Evolutionary conservation across 108 stramenopile species (phyloP), one percentile per base, ranked within the genome.

Genomic region (Aurantiochytrium sp.): DNA sequence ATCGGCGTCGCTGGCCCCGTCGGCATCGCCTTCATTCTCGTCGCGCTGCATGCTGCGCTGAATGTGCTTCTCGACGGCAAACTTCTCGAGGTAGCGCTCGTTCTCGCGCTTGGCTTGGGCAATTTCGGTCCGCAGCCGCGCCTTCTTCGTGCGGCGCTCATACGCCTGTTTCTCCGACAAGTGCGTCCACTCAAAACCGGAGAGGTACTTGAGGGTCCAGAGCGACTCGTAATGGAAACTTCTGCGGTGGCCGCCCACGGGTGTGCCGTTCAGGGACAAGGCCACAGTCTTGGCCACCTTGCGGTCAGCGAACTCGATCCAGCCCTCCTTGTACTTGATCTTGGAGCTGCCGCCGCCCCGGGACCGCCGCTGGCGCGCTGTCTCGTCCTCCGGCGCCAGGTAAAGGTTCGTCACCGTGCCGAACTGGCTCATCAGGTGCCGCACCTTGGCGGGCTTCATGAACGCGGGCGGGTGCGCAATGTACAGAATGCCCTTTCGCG

Each of bases 121-220:
- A 94, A 97, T 94, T 90, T 96, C 97, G 2, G 97, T 90, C 55
- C 96, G 92, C 68, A 98, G 89, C 86, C 95, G 96, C 68, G 95
- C 95, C 68, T 97, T 97, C 69, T 96, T 90, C 3, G 97, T 95
- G 54, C 96, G 91, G 68, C 97, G 90, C 89, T 99, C 97, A 87
- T 98, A 98, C 6, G 97, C 97, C 15, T 97, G 95, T 92, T 98
- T 98, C 91, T 99, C 98, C 27, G 98, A 97, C 39, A 99, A 90
- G 86, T 97, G 96, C 27, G 93, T 91, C 98, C 98, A 99, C 87
- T 97, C 94, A 92, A 99, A 99, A 39, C 96, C 96, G 6, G 86
- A 86, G 68, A 99, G 87, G 90, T 97, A 98, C 87, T 98, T 99
- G 68, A 99, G 54, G 89, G 96, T 96, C 98, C 98, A 99, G 55